Evolutionary conservation across 1,284 basidiomycete genomes (phyloP), one percentile per base, ranked within the genome.

Genomic region (Ceratobasidium sp.): DNA sequence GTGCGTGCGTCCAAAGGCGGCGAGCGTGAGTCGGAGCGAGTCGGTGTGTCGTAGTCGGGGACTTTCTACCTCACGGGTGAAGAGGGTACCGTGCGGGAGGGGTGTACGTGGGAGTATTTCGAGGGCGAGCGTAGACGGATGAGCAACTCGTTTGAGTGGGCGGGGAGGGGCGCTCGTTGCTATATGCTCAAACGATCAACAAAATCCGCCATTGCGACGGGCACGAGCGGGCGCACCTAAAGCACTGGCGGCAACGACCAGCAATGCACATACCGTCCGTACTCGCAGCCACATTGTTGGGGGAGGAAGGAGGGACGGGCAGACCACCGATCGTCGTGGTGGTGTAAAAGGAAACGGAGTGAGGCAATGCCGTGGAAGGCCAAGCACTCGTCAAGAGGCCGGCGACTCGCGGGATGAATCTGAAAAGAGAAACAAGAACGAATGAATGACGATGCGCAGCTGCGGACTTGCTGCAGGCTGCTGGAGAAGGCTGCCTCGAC

Each of bases 1-100:
- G 79, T 88, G 90, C 22, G 84, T 86, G 68, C 90, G 85, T 77
- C 85, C 86, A 79, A 90, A 91, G 9, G 89, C 89, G 69, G 86
- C 85, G 71, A 92, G 81, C 39, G 85, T 87, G 72, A 92, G 85
- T 41, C 90, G 87, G 80, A 91, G 88, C 39, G 87, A 87, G 80
- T 92, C 90, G 75, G 87, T 84, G 80, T 89, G 85, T 61, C 84
- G 86, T 62, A 91, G 86, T 37, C 82, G 82, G 41, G 84, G 81
- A 3, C 83, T 83, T 71, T 81, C 82, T 75, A 76, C 78, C 68
- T 78, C 81, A 63, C 71, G 81, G 79, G 78, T 81, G 78, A 34
- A 74, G 76, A 19, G 81, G 75, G 9, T 79, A 72, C 24, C 77
- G 66, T 13, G 79, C 79, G 39, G 78, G 76, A 48, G 14, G 79